phyloP scores from a whole-genome alignment of 352 stramenopile species.

The Phytophthora nicotianae region DNA sequence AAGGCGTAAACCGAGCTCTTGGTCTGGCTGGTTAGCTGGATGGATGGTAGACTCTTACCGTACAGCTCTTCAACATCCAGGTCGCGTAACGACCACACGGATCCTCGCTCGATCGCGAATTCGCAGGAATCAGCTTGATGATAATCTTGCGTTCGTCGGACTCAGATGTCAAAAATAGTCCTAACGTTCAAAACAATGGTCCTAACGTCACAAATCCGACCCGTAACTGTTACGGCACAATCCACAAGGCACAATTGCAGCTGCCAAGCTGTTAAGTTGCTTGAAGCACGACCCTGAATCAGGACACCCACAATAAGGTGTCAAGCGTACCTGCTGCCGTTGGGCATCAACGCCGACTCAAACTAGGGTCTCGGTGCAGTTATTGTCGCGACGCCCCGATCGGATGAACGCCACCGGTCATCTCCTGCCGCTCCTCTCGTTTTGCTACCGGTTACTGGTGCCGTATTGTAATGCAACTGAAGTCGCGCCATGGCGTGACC shows the following conservation, averaged over 20 bases:
- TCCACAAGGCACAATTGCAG: too few species aligned
- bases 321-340: neutral
- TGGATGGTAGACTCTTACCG: neutral
- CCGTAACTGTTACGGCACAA: too few species aligned
- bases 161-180: constrained; percentile 5
- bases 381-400: neutral
- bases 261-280: too few species aligned
- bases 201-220: neutral
- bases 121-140: constrained; percentile 1
- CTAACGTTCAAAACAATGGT: too few species aligned
- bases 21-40: neutral
- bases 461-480: neutral
- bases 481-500: neutral
- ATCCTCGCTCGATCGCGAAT: neutral
- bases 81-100: neutral
- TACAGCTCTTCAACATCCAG: constrained; percentile 5
- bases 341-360: neutral
- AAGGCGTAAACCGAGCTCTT: constrained; percentile 1
- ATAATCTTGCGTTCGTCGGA: neutral
- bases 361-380: neutral
- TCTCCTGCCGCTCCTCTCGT: neutral
- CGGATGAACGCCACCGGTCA: neutral
- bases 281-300: too few species aligned
- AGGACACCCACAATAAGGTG: too few species aligned
- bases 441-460: neutral